A percentile compares a stretch with the other conserved stretches of the same genome.
Conservation (phyloP, 768 basidiomycete species). For the Amanita phalloides region DNA sequence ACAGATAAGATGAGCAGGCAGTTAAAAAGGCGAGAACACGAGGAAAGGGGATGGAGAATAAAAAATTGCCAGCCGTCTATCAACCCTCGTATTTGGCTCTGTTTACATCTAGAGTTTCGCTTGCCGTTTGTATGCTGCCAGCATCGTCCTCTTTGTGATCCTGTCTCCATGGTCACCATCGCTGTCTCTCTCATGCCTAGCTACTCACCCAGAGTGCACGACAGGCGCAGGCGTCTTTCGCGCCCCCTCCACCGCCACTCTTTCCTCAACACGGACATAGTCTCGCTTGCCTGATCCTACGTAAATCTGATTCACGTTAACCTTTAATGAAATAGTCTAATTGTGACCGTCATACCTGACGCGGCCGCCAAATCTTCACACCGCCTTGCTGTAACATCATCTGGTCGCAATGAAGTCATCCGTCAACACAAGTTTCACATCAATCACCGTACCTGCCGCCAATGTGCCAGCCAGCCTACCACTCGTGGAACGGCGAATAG, state of each 20-base stretch:
- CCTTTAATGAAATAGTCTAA: conserved; percentile 5
- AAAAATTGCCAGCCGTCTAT: not conserved
- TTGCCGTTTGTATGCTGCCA: conserved; percentile 47
- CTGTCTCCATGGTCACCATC: conserved; percentile 20
- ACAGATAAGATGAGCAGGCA: conserved; percentile 18
- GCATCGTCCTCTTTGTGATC: conserved; percentile 56
- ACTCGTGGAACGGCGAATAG: conserved; percentile 88
- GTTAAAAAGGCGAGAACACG: conserved; percentile 17
- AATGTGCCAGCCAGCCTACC: conserved; percentile 89
- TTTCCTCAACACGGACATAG: conserved; percentile 57
- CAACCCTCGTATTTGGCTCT: not conserved
- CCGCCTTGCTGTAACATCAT: conserved; percentile 88
- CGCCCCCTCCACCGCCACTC: conserved; percentile 41
- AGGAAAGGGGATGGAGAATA: conserved; percentile 12
- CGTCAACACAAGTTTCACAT: not conserved
- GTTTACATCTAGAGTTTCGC: conserved; percentile 28
- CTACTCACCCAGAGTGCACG: conserved; percentile 66
- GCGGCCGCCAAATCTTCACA: conserved; percentile 89
- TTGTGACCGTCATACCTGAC: conserved; percentile 42
- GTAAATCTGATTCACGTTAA: conserved; percentile 44
- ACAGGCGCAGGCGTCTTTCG: conserved; percentile 53
- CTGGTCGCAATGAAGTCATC: conserved; percentile 22
- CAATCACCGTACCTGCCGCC: conserved; percentile 53
- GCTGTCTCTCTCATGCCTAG: not conserved
- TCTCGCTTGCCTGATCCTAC: conserved; percentile 66